phyloP scores from a whole-genome alignment of 2,329 filamentous ascomycete species.

The Aspergillus quadricinctus region DNA sequence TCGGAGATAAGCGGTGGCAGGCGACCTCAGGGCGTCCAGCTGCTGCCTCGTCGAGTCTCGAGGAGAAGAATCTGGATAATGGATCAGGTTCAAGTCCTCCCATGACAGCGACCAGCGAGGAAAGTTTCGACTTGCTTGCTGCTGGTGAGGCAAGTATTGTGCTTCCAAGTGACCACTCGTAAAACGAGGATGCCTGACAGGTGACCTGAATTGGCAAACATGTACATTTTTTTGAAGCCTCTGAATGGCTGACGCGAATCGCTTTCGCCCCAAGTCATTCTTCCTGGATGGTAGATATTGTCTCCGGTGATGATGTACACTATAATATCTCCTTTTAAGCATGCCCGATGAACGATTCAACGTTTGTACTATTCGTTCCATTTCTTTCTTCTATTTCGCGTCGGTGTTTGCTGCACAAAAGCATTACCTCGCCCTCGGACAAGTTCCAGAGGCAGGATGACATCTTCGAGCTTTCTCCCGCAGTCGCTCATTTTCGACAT shows the following conservation, averaged over 20 bases:
- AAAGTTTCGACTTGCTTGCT: conserved; percentile 45
- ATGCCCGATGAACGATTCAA: not conserved
- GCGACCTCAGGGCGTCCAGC: conserved; percentile 2
- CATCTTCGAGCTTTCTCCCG: not conserved
- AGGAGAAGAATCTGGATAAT: conserved; percentile 7
- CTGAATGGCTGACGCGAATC: conserved; percentile 4
- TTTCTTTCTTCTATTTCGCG: not conserved
- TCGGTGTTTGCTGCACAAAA: not conserved
- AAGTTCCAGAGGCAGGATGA: not conserved
- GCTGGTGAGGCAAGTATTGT: conserved; percentile 42
- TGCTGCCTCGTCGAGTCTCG: conserved; percentile 6
- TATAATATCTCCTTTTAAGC: conserved; percentile 2
- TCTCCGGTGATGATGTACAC: conserved; percentile 4
- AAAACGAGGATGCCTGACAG: not conserved
- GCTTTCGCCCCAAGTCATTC: not conserved
- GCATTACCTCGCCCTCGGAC: not conserved
- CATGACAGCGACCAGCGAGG: conserved; percentile 42
- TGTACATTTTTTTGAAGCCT: not conserved
- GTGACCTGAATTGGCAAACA: conserved; percentile 12
- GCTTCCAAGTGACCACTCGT: conserved; percentile 19
- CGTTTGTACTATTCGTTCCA: conserved; percentile 1
- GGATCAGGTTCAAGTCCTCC: conserved; percentile 29
- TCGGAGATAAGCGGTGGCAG: conserved; percentile 34
- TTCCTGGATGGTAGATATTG: conserved; percentile 1
- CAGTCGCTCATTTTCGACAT: conserved; percentile 1